Evolutionary conservation across 140 eudicot species (phyloP).

Genomic region (Ambrosia hybrid): DNA sequence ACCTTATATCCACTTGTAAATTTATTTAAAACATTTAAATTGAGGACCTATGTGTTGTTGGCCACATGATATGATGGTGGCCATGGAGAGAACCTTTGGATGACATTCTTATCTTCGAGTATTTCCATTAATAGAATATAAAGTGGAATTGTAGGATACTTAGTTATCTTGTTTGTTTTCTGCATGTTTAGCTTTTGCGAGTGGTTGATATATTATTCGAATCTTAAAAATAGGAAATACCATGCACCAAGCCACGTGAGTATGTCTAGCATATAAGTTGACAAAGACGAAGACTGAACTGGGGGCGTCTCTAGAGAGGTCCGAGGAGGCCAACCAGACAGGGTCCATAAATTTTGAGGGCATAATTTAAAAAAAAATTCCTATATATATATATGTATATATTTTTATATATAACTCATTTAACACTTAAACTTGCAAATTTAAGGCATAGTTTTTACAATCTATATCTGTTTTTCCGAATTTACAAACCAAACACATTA

Average conservation of each 20-base stretch:
- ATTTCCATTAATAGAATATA: constrained; percentile 24
- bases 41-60: constrained; percentile 2
- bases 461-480: too few species aligned
- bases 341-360: too few species aligned
- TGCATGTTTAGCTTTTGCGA: constrained; percentile 9
- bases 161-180: constrained; percentile 26
- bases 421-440: too few species aligned
- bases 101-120: constrained; percentile 27
- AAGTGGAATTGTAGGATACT: constrained; percentile 15
- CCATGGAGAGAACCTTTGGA: constrained; percentile 12
- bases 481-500: too few species aligned
- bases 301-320: too few species aligned
- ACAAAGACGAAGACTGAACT: too few species aligned
- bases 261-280: neutral
- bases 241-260: constrained; percentile 6
- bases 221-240: constrained; percentile 12
- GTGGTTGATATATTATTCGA: constrained; percentile 10
- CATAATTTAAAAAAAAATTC: too few species aligned
- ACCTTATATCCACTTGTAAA: too few species aligned
- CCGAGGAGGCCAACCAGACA: too few species aligned
- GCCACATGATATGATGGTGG: neutral
- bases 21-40: neutral
- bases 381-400: too few species aligned
- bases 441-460: too few species aligned
- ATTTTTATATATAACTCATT: too few species aligned